Percentiles rank a stretch among this genome's conserved stretches.
Evolutionary conservation across 805 yeast genomes (phyloP).

Genomic region (Candida vartiovaarae): DNA sequence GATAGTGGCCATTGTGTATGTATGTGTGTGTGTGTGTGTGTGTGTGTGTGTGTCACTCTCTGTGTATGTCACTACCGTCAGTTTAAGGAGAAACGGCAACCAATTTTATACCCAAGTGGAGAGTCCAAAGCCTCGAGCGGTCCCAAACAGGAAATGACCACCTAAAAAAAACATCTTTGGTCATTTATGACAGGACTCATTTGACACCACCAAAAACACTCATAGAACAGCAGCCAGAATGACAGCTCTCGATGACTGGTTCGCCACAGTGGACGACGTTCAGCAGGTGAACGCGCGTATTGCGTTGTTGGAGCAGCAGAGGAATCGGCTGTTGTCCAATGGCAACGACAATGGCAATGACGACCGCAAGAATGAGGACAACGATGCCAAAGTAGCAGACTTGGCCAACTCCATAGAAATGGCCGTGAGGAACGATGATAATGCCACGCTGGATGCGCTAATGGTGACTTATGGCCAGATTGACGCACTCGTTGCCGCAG

Average conservation of each 20-base stretch:
- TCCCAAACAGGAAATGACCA: too few species aligned
- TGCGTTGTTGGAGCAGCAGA: conserved; percentile 7
- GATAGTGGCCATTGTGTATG: conserved; percentile 20
- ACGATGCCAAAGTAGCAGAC: conserved; percentile 2
- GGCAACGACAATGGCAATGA: not conserved
- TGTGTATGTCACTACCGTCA: too few species aligned
- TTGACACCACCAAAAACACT: not conserved
- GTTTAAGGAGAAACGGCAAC: too few species aligned
- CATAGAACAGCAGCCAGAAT: not conserved
- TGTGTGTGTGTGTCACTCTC: too few species aligned
- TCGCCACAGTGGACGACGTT: conserved; percentile 2
- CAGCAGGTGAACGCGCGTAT: conserved; percentile 8
- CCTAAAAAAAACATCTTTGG: too few species aligned
- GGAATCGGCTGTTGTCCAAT: not conserved
- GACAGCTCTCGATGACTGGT: conserved; percentile 1
- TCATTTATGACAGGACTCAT: too few species aligned
- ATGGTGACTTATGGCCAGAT: conserved; percentile 14
- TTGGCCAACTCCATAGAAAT: conserved; percentile 8
- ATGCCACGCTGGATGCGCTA: conserved; percentile 19
- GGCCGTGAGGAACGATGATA: conserved; percentile 13
- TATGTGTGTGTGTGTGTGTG: too few species aligned
- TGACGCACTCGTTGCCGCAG: conserved; percentile 12
- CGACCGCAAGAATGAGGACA: conserved; percentile 3
- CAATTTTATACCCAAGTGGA: too few species aligned
- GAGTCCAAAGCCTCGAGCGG: too few species aligned